Percentiles rank a stretch among this genome's conserved stretches.
These are phyloP conservation scores for Alternaria longipes DNA, from an alignment of 2,329 filamentous ascomycete genomes.

Conservation along the genomic window DNA sequence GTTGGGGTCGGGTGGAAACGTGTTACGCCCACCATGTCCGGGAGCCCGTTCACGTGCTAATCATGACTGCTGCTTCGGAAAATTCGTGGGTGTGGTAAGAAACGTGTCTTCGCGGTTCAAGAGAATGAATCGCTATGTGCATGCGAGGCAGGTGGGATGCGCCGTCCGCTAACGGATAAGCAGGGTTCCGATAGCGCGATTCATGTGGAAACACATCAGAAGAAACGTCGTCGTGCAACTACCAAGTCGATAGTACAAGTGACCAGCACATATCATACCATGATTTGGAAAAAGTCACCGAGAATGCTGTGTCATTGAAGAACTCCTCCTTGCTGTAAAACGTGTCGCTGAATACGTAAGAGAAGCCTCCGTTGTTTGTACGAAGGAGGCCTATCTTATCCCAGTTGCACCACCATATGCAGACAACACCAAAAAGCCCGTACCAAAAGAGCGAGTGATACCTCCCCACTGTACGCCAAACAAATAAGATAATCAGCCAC, in stretches of 20 bases:
- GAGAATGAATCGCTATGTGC: constrained; percentile 16
- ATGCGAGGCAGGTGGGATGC: constrained; percentile 23
- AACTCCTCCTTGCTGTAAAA: constrained; percentile 11
- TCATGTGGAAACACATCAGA: neutral
- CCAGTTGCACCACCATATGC: constrained; percentile 24
- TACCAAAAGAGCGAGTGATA: constrained; percentile 32
- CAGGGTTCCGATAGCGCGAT: constrained; percentile 12
- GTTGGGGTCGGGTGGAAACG: constrained; percentile 25
- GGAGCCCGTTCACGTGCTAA: constrained; percentile 26
- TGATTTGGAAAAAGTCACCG: constrained; percentile 4
- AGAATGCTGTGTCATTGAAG: constrained; percentile 19
- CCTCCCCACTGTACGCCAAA: constrained; percentile 32
- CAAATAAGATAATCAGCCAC: constrained; percentile 15
- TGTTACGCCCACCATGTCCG: constrained; percentile 37
- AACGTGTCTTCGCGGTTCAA: constrained; percentile 10
- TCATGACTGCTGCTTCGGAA: constrained; percentile 23
- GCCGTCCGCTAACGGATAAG: constrained; percentile 25
- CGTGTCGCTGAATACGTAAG: constrained; percentile 18
- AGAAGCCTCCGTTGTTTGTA: constrained; percentile 17
- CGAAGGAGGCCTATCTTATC: constrained; percentile 24
- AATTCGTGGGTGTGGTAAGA: neutral
- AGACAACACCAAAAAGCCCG: constrained; percentile 20
- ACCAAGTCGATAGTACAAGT: neutral
- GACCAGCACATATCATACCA: neutral
- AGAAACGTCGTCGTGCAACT: neutral